Base-by-base conservation (phyloP, 129 eudicot species). In the Lactuca sativa region DNA sequence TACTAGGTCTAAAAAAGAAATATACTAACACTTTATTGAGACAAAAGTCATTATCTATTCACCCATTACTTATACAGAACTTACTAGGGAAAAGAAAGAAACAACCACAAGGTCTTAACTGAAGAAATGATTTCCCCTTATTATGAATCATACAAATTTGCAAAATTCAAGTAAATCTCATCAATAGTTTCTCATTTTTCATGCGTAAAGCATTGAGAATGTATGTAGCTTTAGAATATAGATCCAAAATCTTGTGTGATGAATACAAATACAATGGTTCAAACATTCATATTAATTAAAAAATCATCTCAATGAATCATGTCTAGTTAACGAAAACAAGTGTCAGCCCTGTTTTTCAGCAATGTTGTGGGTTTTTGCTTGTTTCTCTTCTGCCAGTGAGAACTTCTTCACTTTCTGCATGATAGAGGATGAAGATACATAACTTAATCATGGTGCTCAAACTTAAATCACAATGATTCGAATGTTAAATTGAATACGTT, bases 391-490 rank as follows among this genome's bases (percentile, higher is more conserved):
- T 21, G 83, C 77, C 69, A 87, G 62, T 43, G 89, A 81, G 72
- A 87, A 87, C 70, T 87, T 84, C 86, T 87, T 87, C 74, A 87
- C 93, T 81, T 87, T 87, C 93, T 87, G 82, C 16, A 58, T 65
- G 63, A 14, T 51, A 66, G 60, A 77, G 34, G 47, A 37, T 9
- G 47, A 60, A 59, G 6, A 18, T 38, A 56, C 32, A 6, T 14
- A 34, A 33, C 66, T 36, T 33, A n/a, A 36, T 32, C 44, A 32
- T 8, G 59, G 31, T 67, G 43, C 33, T 30, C 6, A 51, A 52
- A 34, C 15, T 3, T 62, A 36, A 66, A 67, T 34, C 43, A 14
- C 25, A 48, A 66, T 59, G 64, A 59, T 49, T 64, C 71, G 34
- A 67, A 3, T 62, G n/a, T 67, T 53, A 10, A 34, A 17, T 32